phyloP scores from a whole-genome alignment of 768 basidiomycete species.

The Gelatoporia subvermispora region DNA sequence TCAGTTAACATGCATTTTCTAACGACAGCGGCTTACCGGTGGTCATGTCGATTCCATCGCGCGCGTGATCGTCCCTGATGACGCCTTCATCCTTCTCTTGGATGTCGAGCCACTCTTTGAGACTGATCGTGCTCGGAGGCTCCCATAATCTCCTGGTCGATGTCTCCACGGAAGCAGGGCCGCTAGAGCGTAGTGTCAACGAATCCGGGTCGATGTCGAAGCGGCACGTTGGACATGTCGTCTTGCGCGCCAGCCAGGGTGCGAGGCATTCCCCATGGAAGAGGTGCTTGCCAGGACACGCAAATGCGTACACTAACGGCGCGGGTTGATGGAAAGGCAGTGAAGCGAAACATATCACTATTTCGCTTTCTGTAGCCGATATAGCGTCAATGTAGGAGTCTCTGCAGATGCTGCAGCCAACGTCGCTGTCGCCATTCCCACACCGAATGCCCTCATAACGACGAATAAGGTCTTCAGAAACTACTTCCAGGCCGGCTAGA shows the following conservation, averaged over 20 bases:
- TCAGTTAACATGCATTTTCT: background rate
- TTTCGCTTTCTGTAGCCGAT: slow-evolving; percentile 21
- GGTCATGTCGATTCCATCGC: background rate
- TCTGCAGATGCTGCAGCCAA: slow-evolving; percentile 73
- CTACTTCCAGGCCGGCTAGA: slow-evolving; percentile 56
- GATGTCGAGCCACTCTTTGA: slow-evolving; percentile 17
- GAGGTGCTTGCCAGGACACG: slow-evolving; percentile 63
- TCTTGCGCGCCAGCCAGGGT: slow-evolving; percentile 80
- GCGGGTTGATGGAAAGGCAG: slow-evolving; percentile 13
- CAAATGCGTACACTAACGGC: slow-evolving; percentile 57
- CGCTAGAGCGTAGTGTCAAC: slow-evolving; percentile 38
- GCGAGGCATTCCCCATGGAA: slow-evolving; percentile 74
- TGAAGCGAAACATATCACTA: slow-evolving; percentile 3
- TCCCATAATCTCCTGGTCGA: slow-evolving; percentile 11
- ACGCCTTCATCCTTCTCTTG: slow-evolving; percentile 11
- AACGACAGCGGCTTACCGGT: background rate
- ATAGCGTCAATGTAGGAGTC: slow-evolving; percentile 52
- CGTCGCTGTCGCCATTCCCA: slow-evolving; percentile 28
- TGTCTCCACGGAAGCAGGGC: background rate
- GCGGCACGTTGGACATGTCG: slow-evolving; percentile 79
- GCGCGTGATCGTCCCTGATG: background rate
- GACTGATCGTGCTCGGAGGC: slow-evolving; percentile 12
- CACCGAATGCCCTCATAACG: slow-evolving; percentile 22
- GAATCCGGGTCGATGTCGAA: slow-evolving; percentile 81
- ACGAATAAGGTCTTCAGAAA: slow-evolving; percentile 55